Evolutionary conservation across 257 asterid genomes (phyloP).

Genomic region (Solanum chiquidenum): DNA sequence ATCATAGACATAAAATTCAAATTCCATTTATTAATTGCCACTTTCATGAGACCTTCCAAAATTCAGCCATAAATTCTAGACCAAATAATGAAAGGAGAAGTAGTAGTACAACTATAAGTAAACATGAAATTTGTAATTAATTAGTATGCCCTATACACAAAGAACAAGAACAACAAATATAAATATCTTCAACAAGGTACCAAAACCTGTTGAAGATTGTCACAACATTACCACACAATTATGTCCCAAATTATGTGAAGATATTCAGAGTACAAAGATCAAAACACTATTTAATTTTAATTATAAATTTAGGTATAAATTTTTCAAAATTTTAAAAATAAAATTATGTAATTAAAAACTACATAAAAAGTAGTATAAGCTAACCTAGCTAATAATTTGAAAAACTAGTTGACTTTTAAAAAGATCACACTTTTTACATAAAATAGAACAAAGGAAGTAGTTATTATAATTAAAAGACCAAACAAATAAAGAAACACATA

Average conservation of each 20-base stretch:
- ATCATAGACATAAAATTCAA: neutral
- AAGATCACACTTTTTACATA: neutral
- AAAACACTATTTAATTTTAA: neutral
- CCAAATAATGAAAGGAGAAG: neutral
- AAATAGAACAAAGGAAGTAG: neutral
- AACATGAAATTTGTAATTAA: neutral
- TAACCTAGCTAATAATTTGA: neutral
- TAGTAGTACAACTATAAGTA: neutral
- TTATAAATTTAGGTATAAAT: neutral
- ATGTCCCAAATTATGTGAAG: neutral
- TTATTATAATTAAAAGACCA: neutral
- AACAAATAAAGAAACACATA: neutral
- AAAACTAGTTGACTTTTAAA: neutral
- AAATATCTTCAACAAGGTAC: neutral
- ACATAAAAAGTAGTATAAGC: neutral
- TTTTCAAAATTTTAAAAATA: neutral
- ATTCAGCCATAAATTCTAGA: neutral
- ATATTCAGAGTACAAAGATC: neutral
- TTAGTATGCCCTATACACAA: neutral
- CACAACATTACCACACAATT: neutral
- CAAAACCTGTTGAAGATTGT: neutral
- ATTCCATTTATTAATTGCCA: neutral
- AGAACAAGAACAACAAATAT: neutral
- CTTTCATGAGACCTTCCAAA: neutral
- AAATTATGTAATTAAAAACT: neutral